A percentile compares a stretch with the other conserved stretches of the same genome.
Conservation (phyloP, 352 stramenopile genomes). For the Globisporangium radiosum region DNA sequence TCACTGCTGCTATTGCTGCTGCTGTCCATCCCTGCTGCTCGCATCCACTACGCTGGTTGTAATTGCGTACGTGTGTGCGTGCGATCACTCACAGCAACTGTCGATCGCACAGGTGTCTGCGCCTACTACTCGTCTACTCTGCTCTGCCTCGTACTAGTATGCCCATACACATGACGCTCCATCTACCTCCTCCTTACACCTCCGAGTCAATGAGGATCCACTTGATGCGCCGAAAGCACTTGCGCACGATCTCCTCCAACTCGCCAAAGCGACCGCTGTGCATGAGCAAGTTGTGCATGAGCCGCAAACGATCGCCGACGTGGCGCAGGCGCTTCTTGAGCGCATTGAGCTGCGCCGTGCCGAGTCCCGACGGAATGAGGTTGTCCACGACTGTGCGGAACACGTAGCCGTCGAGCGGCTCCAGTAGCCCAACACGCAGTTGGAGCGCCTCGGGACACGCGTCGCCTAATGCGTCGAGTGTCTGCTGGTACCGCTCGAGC, state of each 20-base stretch:
- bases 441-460: constrained; percentile 60
- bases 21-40: too few species aligned
- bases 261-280: constrained; percentile 78
- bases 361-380: constrained; percentile 66
- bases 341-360: constrained; percentile 79
- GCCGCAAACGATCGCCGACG: constrained; percentile 76
- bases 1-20: too few species aligned
- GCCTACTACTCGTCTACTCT: neutral
- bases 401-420: constrained; percentile 81
- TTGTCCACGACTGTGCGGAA: constrained; percentile 87
- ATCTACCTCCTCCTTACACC: constrained; percentile 36
- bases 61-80: too few species aligned
- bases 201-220: constrained; percentile 90
- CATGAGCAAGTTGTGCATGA: constrained; percentile 89
- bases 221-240: constrained; percentile 89
- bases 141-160: too few species aligned
- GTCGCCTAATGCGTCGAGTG: constrained; percentile 61
- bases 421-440: constrained; percentile 57
- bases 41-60: too few species aligned
- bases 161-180: neutral
- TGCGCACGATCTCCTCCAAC: constrained; percentile 86
- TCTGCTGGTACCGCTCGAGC: constrained; percentile 62
- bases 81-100: too few species aligned
- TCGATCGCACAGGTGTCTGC: too few species aligned
- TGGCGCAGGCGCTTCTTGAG: constrained; percentile 87